phyloP scores from a whole-genome alignment of 257 asterid species.

The Dorcoceras hygrometricum region DNA sequence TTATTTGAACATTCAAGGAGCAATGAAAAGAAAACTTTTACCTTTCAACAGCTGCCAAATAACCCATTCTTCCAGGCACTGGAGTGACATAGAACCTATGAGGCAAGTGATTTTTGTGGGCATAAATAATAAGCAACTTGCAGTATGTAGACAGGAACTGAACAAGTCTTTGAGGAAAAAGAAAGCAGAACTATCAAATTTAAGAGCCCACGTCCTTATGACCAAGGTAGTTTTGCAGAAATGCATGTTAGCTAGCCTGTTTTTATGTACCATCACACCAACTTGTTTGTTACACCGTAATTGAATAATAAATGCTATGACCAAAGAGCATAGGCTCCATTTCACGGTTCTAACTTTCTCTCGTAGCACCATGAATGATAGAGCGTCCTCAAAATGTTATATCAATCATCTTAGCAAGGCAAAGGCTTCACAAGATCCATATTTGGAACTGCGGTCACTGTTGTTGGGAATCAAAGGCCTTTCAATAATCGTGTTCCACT shows the following conservation, averaged over 20 bases:
- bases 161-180: neutral
- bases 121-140: constrained; percentile 6
- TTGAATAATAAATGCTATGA: neutral
- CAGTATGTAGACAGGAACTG: constrained; percentile 5
- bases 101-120: constrained; percentile 10
- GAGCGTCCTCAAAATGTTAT: neutral
- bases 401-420: neutral
- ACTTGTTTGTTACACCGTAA: neutral
- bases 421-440: neutral
- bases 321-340: neutral
- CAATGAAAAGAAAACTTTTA: constrained; percentile 23
- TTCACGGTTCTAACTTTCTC: neutral
- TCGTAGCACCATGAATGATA: neutral
- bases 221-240: neutral
- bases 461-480: neutral
- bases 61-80: constrained; percentile 87
- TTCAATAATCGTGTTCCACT: neutral
- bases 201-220: neutral
- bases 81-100: constrained; percentile 81
- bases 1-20: constrained; percentile 16
- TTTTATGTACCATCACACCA: neutral
- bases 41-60: constrained; percentile 76
- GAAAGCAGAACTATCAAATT: neutral
- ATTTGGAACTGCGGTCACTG: neutral
- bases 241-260: neutral